Conservation (phyloP, 352 stramenopile species). For the Globisporangium okanoganense region DNA sequence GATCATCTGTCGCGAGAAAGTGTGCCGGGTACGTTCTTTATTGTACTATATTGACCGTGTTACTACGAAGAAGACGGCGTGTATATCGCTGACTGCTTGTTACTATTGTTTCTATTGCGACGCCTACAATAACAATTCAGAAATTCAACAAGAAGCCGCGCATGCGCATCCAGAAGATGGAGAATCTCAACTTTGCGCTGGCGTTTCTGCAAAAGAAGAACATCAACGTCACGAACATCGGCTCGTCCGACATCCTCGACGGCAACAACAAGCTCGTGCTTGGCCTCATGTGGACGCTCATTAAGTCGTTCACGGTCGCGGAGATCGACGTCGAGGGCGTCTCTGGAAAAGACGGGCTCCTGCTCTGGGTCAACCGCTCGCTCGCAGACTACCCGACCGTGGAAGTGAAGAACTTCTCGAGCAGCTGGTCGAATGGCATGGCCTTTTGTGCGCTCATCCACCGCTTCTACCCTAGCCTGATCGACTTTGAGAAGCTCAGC, state of each 20-base stretch:
- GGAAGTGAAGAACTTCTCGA: constrained; percentile 87
- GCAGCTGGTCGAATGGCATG: constrained; percentile 84
- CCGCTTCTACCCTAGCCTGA: constrained; percentile 81
- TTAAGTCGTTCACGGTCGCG: constrained; percentile 87
- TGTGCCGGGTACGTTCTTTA: constrained; percentile 62
- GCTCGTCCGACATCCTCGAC: constrained; percentile 90
- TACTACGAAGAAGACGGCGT: background rate
- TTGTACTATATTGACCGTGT: background rate
- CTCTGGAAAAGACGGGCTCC: constrained; percentile 86
- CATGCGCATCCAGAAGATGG: constrained; percentile 93
- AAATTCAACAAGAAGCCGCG: constrained; percentile 92
- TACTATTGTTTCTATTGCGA: background rate
- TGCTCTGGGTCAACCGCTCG: constrained; percentile 89
- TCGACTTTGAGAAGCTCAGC: constrained; percentile 77
- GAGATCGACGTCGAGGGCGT: constrained; percentile 88
- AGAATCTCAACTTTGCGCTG: constrained; percentile 91
- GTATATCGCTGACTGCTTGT: background rate
- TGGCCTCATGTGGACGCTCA: constrained; percentile 92
- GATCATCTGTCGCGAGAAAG: constrained; percentile 86
- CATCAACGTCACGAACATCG: constrained; percentile 89
- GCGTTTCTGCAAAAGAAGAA: constrained; percentile 88
- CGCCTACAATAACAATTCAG: constrained; percentile 22
- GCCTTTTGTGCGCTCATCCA: constrained; percentile 91
- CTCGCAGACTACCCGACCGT: constrained; percentile 81
- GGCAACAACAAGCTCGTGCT: constrained; percentile 91